A percentile compares a stretch with the other conserved stretches of the same genome.
Evolutionary conservation across 2,329 filamentous ascomycete species (phyloP).

Genomic region (Hymenoscyphus repandus): DNA sequence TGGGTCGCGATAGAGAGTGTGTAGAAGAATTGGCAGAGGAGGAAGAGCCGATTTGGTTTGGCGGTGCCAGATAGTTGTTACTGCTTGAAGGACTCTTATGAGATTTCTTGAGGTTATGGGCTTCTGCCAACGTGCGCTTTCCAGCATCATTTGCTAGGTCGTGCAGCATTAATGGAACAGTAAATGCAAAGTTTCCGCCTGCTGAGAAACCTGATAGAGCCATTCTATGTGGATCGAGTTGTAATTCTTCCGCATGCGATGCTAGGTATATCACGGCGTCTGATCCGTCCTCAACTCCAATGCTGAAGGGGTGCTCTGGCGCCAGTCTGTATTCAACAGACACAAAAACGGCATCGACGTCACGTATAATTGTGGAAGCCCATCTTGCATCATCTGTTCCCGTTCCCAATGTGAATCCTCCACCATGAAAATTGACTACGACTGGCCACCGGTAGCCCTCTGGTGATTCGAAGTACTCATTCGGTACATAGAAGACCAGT

Average conservation of each 20-base stretch:
- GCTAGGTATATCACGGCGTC: constrained; percentile 59
- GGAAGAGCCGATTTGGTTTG: neutral
- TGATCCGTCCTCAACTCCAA: constrained; percentile 59
- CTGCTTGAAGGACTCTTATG: neutral
- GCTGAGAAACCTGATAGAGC: constrained; percentile 57
- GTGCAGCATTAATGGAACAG: constrained; percentile 37
- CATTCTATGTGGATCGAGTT: constrained; percentile 50
- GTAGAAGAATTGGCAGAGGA: constrained; percentile 7
- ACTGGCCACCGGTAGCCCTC: constrained; percentile 39
- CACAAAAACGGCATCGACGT: constrained; percentile 52
- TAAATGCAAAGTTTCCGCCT: constrained; percentile 39
- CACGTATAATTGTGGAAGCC: constrained; percentile 46
- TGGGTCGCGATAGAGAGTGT: constrained; percentile 11
- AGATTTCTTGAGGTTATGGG: neutral
- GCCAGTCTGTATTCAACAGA: constrained; percentile 65
- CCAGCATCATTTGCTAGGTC: constrained; percentile 36
- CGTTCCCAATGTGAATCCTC: constrained; percentile 59
- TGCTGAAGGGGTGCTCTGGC: constrained; percentile 59
- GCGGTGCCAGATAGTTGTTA: neutral
- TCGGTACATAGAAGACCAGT: constrained; percentile 40
- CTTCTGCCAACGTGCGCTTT: constrained; percentile 30
- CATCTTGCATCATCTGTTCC: constrained; percentile 60
- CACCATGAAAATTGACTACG: constrained; percentile 63
- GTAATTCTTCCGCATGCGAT: constrained; percentile 49
- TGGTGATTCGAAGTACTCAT: constrained; percentile 31